Evolutionary conservation across 2,329 filamentous ascomycete genomes (phyloP), one percentile per base, ranked within the genome.

Genomic region (Cladorrhinum sp.): DNA sequence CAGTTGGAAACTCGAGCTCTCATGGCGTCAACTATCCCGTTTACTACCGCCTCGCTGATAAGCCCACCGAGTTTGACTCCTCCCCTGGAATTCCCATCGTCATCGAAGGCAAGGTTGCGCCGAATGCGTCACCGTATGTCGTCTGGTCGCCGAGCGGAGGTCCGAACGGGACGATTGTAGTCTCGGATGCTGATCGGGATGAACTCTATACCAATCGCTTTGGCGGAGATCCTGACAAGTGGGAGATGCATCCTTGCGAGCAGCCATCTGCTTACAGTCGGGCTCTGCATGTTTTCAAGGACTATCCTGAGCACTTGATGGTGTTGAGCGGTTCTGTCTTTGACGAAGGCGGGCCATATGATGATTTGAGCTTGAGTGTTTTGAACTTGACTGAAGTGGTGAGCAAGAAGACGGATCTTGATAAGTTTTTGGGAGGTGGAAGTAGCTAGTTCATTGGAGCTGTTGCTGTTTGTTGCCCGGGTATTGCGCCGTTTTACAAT

Each of bases 101-200:
- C 3, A 69, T 75, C 54, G 68, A 67, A 26, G 67, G 68, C 50
- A 70, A 57, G 33, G 46, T 70, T 2, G 71, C 71, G n/a, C 77
- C 76, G 6, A 74, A 73, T 52, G 72, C 72, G 12, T 74, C 72
- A 28, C 78, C 78, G 0, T 78, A 78, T 55, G 75, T 79, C 1
- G 72, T 77, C 1, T 80, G 77, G 77, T 75, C 72, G 8, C 71
- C 76, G 3, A 66, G 70, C 20, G 78, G 78, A 18, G 76, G 78
- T 18, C 65, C 68, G 56, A 76, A 78, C 62, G 78, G 78, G 16
- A 79, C 77, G 8, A 77, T 80, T 39, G 66, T 80, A 18, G 73
- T 79, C 10, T 76, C 72, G 52, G 72, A 73, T 53, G 76, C 74
- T 10, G 73, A 73, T 46, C 68, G 70, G 62, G 64, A 67, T 20